These are phyloP conservation scores for Artemisia annua DNA, from an alignment of 129 eudicot species.

Conservation along the genomic window DNA sequence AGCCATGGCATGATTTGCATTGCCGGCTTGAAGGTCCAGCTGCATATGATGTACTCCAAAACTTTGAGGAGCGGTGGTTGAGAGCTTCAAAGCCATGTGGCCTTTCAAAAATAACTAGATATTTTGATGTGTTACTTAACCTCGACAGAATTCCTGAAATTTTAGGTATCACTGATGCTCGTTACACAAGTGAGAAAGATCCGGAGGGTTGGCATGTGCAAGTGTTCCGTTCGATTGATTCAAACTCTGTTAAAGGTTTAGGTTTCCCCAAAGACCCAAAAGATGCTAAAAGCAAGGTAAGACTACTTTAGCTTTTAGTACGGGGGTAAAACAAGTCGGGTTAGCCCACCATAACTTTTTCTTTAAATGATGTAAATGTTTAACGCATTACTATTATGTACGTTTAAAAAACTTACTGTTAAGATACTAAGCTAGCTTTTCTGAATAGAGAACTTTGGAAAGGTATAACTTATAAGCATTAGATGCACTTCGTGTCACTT, in stretches of 20 bases:
- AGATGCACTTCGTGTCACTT: background rate
- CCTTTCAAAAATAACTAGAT: conserved; percentile 47
- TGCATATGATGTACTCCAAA: conserved; percentile 72
- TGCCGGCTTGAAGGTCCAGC: conserved; percentile 81
- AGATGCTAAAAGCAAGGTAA: conserved; percentile 48
- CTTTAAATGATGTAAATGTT: background rate
- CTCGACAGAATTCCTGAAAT: conserved; percentile 65
- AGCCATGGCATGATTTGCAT: conserved; percentile 95
- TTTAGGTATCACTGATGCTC: conserved; percentile 47
- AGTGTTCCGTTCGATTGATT: conserved; percentile 62
- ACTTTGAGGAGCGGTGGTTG: conserved; percentile 81
- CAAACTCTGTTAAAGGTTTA: conserved; percentile 52
- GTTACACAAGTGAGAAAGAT: conserved; percentile 39
- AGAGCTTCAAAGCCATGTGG: conserved; percentile 68
- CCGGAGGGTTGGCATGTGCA: conserved; percentile 81
- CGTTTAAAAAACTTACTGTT: background rate
- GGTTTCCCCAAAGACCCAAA: conserved; percentile 52
- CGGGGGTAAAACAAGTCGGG: background rate
- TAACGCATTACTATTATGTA: background rate
- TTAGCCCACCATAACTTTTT: background rate
- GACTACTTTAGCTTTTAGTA: background rate
- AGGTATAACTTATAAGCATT: background rate
- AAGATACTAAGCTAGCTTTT: background rate
- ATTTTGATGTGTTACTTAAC: conserved; percentile 55
- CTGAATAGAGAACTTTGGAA: too few species aligned